These are phyloP conservation scores for Purpureocillium takamizusanense DNA, from an alignment of 2,329 filamentous ascomycete genomes.

Conservation along the genomic window DNA sequence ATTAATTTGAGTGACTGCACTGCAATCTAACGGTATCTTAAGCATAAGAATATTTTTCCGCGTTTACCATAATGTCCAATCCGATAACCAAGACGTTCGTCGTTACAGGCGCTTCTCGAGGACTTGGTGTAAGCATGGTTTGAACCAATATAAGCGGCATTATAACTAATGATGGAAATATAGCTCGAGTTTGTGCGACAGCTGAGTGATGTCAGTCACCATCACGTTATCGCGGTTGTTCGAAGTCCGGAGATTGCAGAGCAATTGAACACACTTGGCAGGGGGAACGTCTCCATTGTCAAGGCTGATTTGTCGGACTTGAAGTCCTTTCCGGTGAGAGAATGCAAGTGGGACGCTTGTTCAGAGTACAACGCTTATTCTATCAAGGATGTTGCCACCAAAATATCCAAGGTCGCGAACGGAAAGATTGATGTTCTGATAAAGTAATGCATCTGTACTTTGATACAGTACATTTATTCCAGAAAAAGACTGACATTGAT, in stretches of 20 bases:
- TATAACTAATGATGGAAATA: too few relatives aligned
- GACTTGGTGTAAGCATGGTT: constrained; percentile 1
- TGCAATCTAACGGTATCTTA: too few relatives aligned
- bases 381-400: not conserved
- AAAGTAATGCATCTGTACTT: not conserved
- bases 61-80: not conserved
- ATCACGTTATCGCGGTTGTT: not conserved
- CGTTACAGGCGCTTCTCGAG: not conserved
- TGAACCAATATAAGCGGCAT: too few relatives aligned
- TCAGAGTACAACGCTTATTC: too few relatives aligned
- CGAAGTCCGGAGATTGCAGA: not conserved
- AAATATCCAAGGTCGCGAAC: not conserved
- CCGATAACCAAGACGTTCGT: not conserved
- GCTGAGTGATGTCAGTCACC: not conserved
- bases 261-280: not conserved
- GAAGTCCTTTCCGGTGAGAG: not conserved
- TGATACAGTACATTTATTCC: not conserved
- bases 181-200: not conserved
- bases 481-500: not conserved
- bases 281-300: not conserved
- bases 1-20: too few relatives aligned
- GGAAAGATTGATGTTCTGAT: not conserved
- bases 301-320: not conserved
- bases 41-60: too few relatives aligned
- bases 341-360: not conserved